Evolutionary conservation across 306 rosid species (phyloP), one percentile per base, ranked within the genome.

Genomic region (Cercis canadensis): DNA sequence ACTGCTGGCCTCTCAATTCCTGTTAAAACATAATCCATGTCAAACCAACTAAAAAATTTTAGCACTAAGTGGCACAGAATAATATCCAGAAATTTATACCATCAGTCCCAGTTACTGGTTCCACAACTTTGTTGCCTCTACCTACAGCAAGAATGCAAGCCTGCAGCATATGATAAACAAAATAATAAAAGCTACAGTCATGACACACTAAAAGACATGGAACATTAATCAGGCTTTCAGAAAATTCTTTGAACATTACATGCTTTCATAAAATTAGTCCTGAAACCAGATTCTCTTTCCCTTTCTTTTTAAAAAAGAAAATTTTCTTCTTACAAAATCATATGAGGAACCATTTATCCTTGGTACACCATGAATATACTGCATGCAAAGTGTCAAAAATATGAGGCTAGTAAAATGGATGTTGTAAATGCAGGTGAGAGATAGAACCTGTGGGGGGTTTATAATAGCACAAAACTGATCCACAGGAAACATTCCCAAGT

Each of bases 401-500:
- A 58, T 15, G 14, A 21, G 21, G 53, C 9, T 70, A 74, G 72
- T 19, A 55, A 67, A 37, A 36, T 37, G 16, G 12, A 51, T 53
- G 41, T 14, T 65, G 18, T 15, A 50, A 37, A 45, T 39, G 37
- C n/a, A 45, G n/a, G 21, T 13, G 17, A 62, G 72, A 65, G 75
- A 76, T 41, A 58, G 75, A 76, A 88, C 98, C 97, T 93, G 99
- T 43, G 97, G 99, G 31, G 97, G 97, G 74, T 94, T 94, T 83
- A 94, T 94, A 74, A 94, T 94, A 37, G 99, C 99, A 83, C 92
- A 94, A 75, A 94, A 94, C 12, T 78, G 57, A 69, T 94, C 99
- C 80, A 94, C 99, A 0, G 99, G 99, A 87, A 86, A 94, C 97
- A 94, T 94, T 80, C 99, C 99, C 69, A 94, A 84, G 78, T 94